Conservation (phyloP, 2,329 filamentous ascomycete genomes). For the Pseudogymnoascus pannorum region DNA sequence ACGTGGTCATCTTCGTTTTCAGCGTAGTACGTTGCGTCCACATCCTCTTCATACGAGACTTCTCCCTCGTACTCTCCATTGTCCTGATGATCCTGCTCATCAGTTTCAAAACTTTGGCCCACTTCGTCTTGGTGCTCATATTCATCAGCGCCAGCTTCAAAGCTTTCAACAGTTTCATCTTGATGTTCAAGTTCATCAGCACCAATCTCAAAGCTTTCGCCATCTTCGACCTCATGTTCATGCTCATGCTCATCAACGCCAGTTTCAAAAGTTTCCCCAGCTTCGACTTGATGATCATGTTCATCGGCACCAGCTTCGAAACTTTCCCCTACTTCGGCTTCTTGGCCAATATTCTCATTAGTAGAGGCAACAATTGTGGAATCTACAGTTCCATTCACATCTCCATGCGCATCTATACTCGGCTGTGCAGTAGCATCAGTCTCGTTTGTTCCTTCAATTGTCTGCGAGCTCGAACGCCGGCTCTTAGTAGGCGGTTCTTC, state of each 20-base stretch:
- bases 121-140: not conserved
- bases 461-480: constrained; percentile 18
- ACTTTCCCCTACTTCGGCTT: constrained; percentile 11
- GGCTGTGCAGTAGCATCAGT: constrained; percentile 3
- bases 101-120: constrained; percentile 7
- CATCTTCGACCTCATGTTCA: not conserved
- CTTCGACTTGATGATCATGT: constrained; percentile 15
- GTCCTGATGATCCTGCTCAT: constrained; percentile 9
- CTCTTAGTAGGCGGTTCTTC: constrained; percentile 19
- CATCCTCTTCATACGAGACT: not conserved
- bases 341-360: not conserved
- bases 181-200: not conserved
- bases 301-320: constrained; percentile 21
- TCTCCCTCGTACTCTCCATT: constrained; percentile 7
- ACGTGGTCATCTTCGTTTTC: not conserved
- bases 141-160: constrained; percentile 5
- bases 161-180: not conserved
- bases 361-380: not conserved
- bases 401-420: not conserved
- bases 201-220: not conserved
- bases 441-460: constrained; percentile 2
- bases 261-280: constrained; percentile 23
- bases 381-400: not conserved
- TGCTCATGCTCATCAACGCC: constrained; percentile 1
- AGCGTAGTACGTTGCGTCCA: not conserved